phyloP scores from a whole-genome alignment of 805 yeast species.

The Hanseniaspora hatyaiensis region DNA sequence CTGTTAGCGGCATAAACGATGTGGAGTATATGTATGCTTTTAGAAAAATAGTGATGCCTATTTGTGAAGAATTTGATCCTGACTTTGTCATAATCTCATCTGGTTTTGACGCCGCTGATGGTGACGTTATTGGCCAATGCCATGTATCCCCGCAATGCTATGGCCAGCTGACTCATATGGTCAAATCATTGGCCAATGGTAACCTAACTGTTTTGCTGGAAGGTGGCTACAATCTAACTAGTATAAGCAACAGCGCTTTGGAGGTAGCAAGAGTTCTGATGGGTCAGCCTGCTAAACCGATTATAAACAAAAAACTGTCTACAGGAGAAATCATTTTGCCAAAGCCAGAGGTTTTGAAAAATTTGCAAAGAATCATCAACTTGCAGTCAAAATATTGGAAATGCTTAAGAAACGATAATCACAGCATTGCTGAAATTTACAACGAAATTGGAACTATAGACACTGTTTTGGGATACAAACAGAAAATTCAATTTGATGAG shows the following conservation, averaged over 20 bases:
- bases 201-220: slow-evolving; percentile 80
- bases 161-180: slow-evolving; percentile 88
- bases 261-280: slow-evolving; percentile 83
- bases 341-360: slow-evolving; percentile 62
- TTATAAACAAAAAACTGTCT: slow-evolving; percentile 35
- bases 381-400: slow-evolving; percentile 82
- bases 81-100: slow-evolving; percentile 87
- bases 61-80: slow-evolving; percentile 79
- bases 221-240: slow-evolving; percentile 91
- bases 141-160: slow-evolving; percentile 92
- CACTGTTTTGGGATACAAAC: slow-evolving; percentile 3
- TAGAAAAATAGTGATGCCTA: slow-evolving; percentile 72
- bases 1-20: slow-evolving; percentile 80
- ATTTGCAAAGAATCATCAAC: slow-evolving; percentile 66
- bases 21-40: slow-evolving; percentile 93
- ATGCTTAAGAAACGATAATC: slow-evolving; percentile 38
- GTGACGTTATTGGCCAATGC: slow-evolving; percentile 93
- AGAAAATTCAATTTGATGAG: slow-evolving; percentile 6
- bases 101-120: slow-evolving; percentile 98
- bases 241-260: slow-evolving; percentile 80
- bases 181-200: slow-evolving; percentile 80
- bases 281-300: slow-evolving; percentile 88
- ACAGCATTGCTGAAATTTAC: slow-evolving; percentile 3
- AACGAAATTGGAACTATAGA: slow-evolving; percentile 8
- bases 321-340: slow-evolving; percentile 37